Evolutionary conservation across 176 grass and related monocot genomes (phyloP).

Genomic region (Tuctoria greenei): DNA sequence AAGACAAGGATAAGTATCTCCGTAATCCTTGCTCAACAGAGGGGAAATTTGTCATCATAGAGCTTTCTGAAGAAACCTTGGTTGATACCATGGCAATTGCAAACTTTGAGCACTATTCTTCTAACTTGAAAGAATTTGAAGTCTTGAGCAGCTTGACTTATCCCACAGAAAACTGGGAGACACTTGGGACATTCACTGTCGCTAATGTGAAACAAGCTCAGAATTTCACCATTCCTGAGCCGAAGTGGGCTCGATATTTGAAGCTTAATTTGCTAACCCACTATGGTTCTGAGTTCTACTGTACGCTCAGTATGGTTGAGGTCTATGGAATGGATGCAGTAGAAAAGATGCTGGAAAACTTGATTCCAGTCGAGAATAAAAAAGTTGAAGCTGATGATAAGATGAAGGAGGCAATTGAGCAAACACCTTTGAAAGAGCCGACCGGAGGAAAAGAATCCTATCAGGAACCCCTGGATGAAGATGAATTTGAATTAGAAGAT

Average conservation of each 20-base stretch:
- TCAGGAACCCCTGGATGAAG: slow-evolving; percentile 47
- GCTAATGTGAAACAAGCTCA: slow-evolving; percentile 75
- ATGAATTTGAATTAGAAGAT: slow-evolving; percentile 53
- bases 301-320: slow-evolving; percentile 86
- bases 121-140: slow-evolving; percentile 90
- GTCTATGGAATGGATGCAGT: slow-evolving; percentile 97
- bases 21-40: slow-evolving; percentile 93
- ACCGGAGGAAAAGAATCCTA: slow-evolving; percentile 44
- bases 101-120: slow-evolving; percentile 96
- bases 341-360: slow-evolving; percentile 94
- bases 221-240: slow-evolving; percentile 64
- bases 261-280: slow-evolving; percentile 82
- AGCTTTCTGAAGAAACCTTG: slow-evolving; percentile 97
- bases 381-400: slow-evolving; percentile 61
- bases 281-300: slow-evolving; percentile 93
- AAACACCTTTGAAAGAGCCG: slow-evolving; percentile 43
- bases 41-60: slow-evolving; percentile 83
- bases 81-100: slow-evolving; percentile 77
- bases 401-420: slow-evolving; percentile 42
- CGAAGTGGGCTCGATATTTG: slow-evolving; percentile 91
- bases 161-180: slow-evolving; percentile 81
- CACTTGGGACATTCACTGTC: slow-evolving; percentile 73
- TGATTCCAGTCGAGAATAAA: slow-evolving; percentile 87
- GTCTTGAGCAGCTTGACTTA: slow-evolving; percentile 71
- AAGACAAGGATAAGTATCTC: slow-evolving; percentile 93